Evolutionary conservation across 257 asterid species (phyloP).

Genomic region (Solanum chmielewskii): DNA sequence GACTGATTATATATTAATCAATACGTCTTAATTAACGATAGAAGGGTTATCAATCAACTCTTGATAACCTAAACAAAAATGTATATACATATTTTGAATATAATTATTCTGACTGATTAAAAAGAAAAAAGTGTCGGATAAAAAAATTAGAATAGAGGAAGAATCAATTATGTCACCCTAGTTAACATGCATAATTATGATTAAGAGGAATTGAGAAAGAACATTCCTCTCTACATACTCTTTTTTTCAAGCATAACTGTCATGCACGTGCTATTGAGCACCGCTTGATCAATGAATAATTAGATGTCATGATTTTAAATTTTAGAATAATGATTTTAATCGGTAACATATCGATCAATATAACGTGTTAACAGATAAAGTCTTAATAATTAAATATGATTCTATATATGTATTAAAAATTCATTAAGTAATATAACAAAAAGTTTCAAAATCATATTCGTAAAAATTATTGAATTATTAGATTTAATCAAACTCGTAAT

Average conservation of each 20-base stretch:
- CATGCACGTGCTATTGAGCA: not conserved
- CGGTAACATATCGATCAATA: not conserved
- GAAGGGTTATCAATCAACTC: not conserved
- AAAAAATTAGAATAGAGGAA: not conserved
- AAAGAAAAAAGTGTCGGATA: not conserved
- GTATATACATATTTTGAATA: not conserved
- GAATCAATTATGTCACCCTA: not conserved
- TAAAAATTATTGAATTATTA: not conserved
- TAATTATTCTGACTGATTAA: not conserved
- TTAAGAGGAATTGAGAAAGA: slow-evolving; percentile 1
- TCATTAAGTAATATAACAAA: not conserved
- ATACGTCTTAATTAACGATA: too few species aligned
- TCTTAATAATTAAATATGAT: accelerated
- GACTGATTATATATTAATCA: too few species aligned
- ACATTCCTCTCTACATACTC: not conserved
- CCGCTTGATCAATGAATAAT: not conserved
- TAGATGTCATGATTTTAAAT: not conserved
- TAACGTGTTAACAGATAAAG: not conserved
- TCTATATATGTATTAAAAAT: not conserved
- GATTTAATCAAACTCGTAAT: not conserved
- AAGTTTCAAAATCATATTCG: not conserved
- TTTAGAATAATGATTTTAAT: not conserved
- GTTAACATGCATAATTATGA: not conserved
- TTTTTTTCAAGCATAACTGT: not conserved
- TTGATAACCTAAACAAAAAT: not conserved